Base-by-base conservation (phyloP, 257 asterid species). In the Osmanthus fragrans region DNA sequence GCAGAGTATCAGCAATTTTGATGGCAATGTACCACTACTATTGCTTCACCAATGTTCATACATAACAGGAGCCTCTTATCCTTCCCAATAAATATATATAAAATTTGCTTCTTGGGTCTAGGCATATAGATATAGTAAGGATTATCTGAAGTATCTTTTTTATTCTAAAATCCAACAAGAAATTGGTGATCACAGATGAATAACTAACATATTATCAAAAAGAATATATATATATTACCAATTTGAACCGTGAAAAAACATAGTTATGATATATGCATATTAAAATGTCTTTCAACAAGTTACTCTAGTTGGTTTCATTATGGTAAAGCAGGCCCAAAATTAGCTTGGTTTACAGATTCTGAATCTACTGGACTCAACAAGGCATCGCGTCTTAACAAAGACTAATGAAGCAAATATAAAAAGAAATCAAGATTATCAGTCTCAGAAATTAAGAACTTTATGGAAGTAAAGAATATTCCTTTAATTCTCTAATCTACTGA, bases 381-480 rank as follows among this genome's bases (percentile, higher is more conserved):
- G 23, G 21, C 8, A 25, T 33, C 79, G 19, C 23, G 10, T 32
- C 77, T 79, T n/a, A 73, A 39, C 51, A 16, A 58, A 40, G 34
- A 21, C 16, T 4, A 16, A 47, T 5, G 21, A 4, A 47, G 58
- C 21, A 60, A 29, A 71, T 4, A 63, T 21, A 54, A 47, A 12
- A 66, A 68, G 25, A 66, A 73, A 4, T 1, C 65, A 56, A 75
- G 58, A 65, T 40, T 67, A 23, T 71, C 77, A 63, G 66, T 56
- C 51, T 4, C 16, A 23, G 40, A 72, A 16, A 47, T 47, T 5
- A 16, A 47, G 58, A 47, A 47, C 58, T 16, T 47, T 16, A 15
- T 47, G 58, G 21, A 47, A 47, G 58, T 47, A 47, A 16, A 47
- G 58, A 47, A 15, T 4, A 47, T 47, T 47, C 58, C 58, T 0